Evolutionary conservation across 257 asterid genomes (phyloP), one percentile per base, ranked within the genome.

Genomic region (Ajuga chamaepitys): DNA sequence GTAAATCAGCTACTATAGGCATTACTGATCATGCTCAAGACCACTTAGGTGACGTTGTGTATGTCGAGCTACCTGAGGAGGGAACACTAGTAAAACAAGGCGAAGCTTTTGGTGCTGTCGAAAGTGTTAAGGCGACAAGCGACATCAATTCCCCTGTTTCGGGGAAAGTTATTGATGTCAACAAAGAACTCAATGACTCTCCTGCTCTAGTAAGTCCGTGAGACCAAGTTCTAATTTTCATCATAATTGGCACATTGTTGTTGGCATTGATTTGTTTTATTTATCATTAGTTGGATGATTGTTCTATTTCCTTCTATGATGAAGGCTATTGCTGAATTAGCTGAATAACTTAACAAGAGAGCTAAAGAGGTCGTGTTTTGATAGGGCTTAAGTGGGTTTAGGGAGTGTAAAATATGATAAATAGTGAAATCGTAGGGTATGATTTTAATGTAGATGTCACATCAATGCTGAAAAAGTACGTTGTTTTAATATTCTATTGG

Each of bases 1-100:
- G 94, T 58, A 83, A 73, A 54, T 72, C 86, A 38, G 97, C 95
- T 12, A 89, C 95, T 47, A 73, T 93, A 21, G 99, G 97, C 75
- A 93, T 93, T 57, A 87, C 96, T 0, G 95, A 93, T 75, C 97
- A 89, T 72, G 99, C 97, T 48, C 99, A 89, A 57, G 90, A 82
- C 73, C 97, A 93, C 79, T 73, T 93, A 58, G 99, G 99, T 26
- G 99, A 93, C 71, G 95, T 93, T 45, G 96, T 89, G n/a, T 93
- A 86, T 35, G 95, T 86, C 14, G 97, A 88, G 52, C 77, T 93
- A 58, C 99, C 99, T 3, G 97, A 93, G 6, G 82, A 79, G 63
- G 96, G 97, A 44, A 24, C 73, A 60, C 70, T 72, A 18, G 99
- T 93, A 13, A 77, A 65, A 52, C 94, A 89, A 76, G 95, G 95